phyloP scores from a whole-genome alignment of 2,329 filamentous ascomycete species.

The Colletotrichum cereale region DNA sequence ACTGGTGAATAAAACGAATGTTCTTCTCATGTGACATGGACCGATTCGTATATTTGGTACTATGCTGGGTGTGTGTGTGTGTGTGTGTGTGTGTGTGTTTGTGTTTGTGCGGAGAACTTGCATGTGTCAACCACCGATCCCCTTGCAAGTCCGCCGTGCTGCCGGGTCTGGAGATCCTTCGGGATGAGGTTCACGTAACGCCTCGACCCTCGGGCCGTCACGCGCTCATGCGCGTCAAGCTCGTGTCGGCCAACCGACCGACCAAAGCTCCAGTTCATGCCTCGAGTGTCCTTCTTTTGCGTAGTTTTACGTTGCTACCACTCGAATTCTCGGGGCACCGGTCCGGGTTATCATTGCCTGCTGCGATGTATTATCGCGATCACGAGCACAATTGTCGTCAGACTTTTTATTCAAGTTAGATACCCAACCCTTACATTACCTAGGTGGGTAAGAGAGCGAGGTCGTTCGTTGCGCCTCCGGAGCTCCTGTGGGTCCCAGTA shows the following conservation, averaged over 20 bases:
- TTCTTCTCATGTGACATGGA: not conserved
- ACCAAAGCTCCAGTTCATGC: not conserved
- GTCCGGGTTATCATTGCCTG: no score
- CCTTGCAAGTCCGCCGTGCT: not conserved
- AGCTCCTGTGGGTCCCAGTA: conserved; percentile 26
- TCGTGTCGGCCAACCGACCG: not conserved
- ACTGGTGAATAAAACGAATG: conserved; percentile 23
- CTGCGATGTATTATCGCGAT: no score
- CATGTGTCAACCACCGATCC: not conserved
- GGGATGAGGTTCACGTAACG: not conserved
- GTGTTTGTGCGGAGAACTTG: not conserved
- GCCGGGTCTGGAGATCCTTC: not conserved
- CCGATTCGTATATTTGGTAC: not conserved
- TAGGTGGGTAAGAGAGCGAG: not conserved
- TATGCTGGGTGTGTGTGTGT: not conserved
- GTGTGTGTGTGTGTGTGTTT: not conserved
- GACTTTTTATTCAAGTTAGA: no score
- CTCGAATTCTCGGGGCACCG: no score
- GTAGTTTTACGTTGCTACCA: no score
- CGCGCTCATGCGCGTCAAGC: conserved; percentile 8
- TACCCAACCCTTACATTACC: no score
- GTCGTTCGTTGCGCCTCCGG: conserved; percentile 11
- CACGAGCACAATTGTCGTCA: not conserved
- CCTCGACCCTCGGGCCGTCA: not conserved
- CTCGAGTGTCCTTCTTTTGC: not conserved